Base-by-base conservation (phyloP, 371 early-diverging fungal genomes). In the Phascolomyces articulosus region DNA sequence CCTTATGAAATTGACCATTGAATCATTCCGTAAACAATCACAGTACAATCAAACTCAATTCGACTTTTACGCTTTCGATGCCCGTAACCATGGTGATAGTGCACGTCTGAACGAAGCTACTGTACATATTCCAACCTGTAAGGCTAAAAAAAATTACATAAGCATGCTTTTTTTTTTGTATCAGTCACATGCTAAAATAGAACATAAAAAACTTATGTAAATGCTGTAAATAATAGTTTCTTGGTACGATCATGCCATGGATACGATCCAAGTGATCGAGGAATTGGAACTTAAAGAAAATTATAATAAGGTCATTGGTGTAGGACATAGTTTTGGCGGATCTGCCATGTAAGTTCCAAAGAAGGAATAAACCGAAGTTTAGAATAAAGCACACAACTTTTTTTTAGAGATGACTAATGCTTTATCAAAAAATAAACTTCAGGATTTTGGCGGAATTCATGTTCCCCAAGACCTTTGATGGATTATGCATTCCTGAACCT, bases 61-160 rank as follows among this genome's bases (percentile, higher is more conserved):
- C 29, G 63, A 67, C 8, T 64, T 77, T 41, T 61, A 71, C 16
- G 66, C 70, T 8, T 82, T 73, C 72, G 82, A 82, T 59, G 72
- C 74, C 9, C 79, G 82, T 60, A 77, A 67, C 40, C 82, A 82
- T 58, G 82, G 82, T 11, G 82, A 82, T 56, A 76, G 77, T n/a
- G 79, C 77, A 27, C 69, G 74, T 1, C 24, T 77, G 2, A 82
- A 82, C 44, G 72, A 70, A 10, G 75, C 63, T 21, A 40, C 41
- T 27, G 53, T 47, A 4, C 67, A 71, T 48, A 27, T 40, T 2
- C 62, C 66, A 0, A 69, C 58, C 15, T 82, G 79, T 75, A 77
- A 73, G 62, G n/a, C n/a, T 31, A 28, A 16, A 21, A 23, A 51
- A 51, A 15, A 18, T 13, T 13, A 44, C 8, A 44, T 13, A 34